Base-by-base conservation (phyloP, 2,329 filamentous ascomycete genomes). In the Aspergillus fischeri region DNA sequence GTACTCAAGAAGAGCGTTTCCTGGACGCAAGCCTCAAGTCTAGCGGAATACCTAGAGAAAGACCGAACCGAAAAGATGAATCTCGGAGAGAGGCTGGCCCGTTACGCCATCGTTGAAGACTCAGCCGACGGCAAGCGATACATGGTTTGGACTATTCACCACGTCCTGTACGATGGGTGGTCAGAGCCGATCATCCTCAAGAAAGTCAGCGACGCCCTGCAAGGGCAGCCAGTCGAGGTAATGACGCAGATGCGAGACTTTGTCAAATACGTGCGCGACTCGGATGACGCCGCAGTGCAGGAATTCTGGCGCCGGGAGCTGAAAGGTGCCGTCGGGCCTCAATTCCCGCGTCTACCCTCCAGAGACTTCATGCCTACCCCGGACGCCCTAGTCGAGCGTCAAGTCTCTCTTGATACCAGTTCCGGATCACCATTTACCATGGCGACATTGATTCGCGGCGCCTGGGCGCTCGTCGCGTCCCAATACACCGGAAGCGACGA, bases 161-260 rank as follows among this genome's bases (percentile, higher is more conserved):
- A 82, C 58, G 79, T 77, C 11, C 68, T 82, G 4, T 82, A 81
- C 60, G 80, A 83, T 58, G 80, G 79, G n/a, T 76, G 74, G 74
- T 77, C 73, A 10, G 68, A 74, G 57, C 72, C 74, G 4, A 57
- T 75, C 1, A 70, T 76, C 28, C 66, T 76, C 2, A 64, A 73
- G 9, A 60, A 72, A 47, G 69, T 75, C 24, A 67, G 61, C 29
- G 62, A 70, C 28, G 65, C 65, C 4, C 57, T 73, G 52, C 58
- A 64, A 17, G 54, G 49, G 3, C 62, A 66, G 5, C 53, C 57
- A 1, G 29, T 67, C 24, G 58, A 66, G 25, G 45, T 56, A 5
- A 53, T 59, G 11, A 54, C 66, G 5, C 65, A 72, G 1, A 78
- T 83, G 67, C 78, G 75, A 55, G 69, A 78, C 44, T 82, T 82